Conservation (phyloP, 805 yeast species). For the Cyberlindnera sargentensis region DNA sequence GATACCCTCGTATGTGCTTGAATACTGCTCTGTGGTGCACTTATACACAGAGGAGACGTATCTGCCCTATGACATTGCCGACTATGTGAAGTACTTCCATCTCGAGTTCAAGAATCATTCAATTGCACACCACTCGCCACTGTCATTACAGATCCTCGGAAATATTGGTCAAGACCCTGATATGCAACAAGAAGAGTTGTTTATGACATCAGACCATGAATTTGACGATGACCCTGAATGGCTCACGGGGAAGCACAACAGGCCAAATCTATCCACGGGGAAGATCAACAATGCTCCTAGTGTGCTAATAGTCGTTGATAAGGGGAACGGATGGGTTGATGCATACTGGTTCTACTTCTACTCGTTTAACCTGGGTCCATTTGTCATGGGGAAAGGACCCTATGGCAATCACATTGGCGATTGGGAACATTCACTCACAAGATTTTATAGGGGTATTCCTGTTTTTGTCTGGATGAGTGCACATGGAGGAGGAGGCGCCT, state of each 20-base stretch:
- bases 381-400: constrained; percentile 96
- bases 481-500: constrained; percentile 96
- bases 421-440: constrained; percentile 92
- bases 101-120: constrained; percentile 47
- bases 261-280: constrained; percentile 69
- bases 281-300: constrained; percentile 73
- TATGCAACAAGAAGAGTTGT: constrained; percentile 34
- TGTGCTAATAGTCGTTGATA: constrained; percentile 74
- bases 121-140: constrained; percentile 25
- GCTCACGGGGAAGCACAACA: constrained; percentile 67
- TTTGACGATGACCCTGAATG: constrained; percentile 75
- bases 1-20: constrained; percentile 56
- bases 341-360: constrained; percentile 96
- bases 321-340: constrained; percentile 92
- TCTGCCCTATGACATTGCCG: constrained; percentile 72
- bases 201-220: constrained; percentile 60
- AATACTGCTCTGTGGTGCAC: constrained; percentile 72
- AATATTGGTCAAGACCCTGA: constrained; percentile 16
- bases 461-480: constrained; percentile 93
- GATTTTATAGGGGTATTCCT: constrained; percentile 79
- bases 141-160: constrained; percentile 25
- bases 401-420: constrained; percentile 97
- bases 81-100: constrained; percentile 62
- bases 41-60: constrained; percentile 85
- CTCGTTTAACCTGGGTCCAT: constrained; percentile 91